Percentiles rank a stretch among this genome's conserved stretches.
phyloP scores from a whole-genome alignment of 441 rosid genomes.

The Manihot esculenta region DNA sequence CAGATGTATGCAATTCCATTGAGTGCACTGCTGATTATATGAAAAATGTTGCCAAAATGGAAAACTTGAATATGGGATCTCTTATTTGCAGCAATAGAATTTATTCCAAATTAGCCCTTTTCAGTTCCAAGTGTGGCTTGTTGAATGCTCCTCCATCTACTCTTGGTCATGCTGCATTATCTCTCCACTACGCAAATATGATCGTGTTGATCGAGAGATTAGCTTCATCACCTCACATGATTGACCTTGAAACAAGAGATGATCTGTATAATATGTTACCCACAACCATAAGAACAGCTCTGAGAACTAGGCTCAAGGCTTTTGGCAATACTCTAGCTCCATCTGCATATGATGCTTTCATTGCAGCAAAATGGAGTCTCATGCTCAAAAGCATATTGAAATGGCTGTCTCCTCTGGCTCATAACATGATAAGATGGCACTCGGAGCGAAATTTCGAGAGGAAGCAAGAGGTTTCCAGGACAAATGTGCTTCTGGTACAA shows the following conservation, averaged over 20 bases:
- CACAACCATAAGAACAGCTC: constrained; percentile 35
- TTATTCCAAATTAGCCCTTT: constrained; percentile 36
- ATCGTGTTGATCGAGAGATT: constrained; percentile 52
- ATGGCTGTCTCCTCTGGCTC: constrained; percentile 67
- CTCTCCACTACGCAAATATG: constrained; percentile 57
- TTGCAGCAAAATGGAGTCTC: constrained; percentile 45
- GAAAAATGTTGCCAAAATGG: constrained; percentile 28
- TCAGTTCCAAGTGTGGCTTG: constrained; percentile 35
- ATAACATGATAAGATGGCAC: constrained; percentile 58
- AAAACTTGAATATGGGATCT: constrained; percentile 17
- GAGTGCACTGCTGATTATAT: constrained; percentile 26
- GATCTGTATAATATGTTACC: constrained; percentile 62
- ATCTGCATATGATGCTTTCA: constrained; percentile 41
- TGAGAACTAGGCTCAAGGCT: constrained; percentile 44
- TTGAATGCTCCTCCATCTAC: constrained; percentile 44
- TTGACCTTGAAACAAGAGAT: constrained; percentile 47
- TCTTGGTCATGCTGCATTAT: constrained; percentile 59
- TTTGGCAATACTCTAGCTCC: constrained; percentile 32
- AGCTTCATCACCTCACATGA: constrained; percentile 45
- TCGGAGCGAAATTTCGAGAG: constrained; percentile 57
- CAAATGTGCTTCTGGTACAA: constrained; percentile 55
- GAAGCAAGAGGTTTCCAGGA: constrained; percentile 38
- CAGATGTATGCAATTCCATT: constrained; percentile 35
- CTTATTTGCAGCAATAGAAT: constrained; percentile 28
- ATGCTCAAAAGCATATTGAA: constrained; percentile 41